Conservation (phyloP, 1,284 basidiomycete species). For the Amylostereum chailletii region DNA sequence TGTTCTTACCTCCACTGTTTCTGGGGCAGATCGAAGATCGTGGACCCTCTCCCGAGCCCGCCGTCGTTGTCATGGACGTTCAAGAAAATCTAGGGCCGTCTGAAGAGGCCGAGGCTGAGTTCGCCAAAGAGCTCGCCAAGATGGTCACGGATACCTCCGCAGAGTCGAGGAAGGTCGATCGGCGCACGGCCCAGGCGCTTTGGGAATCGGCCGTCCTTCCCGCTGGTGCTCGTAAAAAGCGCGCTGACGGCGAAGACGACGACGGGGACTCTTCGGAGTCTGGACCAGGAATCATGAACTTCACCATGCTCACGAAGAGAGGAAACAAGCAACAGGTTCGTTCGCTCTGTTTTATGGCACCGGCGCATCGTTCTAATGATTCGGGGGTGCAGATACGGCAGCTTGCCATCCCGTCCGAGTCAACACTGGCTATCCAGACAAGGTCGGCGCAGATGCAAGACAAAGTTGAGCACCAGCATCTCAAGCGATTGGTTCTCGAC, state of each 20-base stretch:
- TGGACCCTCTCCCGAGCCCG: slow-evolving; percentile 62
- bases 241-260: slow-evolving; percentile 43
- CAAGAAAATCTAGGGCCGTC: slow-evolving; percentile 69
- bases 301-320: slow-evolving; percentile 88
- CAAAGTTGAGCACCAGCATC: slow-evolving; percentile 89
- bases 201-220: slow-evolving; percentile 82
- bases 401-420: slow-evolving; percentile 80
- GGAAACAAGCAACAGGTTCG: slow-evolving; percentile 88
- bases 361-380: slow-evolving; percentile 6
- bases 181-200: slow-evolving; percentile 72
- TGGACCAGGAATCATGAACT: slow-evolving; percentile 68
- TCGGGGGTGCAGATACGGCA: slow-evolving; percentile 55
- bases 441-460: slow-evolving; percentile 85
- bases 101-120: slow-evolving; percentile 87
- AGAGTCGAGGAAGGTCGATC: slow-evolving; percentile 77
- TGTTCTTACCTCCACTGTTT: slow-evolving; percentile 5
- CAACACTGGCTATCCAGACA: slow-evolving; percentile 83
- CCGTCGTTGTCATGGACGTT: slow-evolving; percentile 58
- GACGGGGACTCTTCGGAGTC: slow-evolving; percentile 20
- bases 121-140: slow-evolving; percentile 92
- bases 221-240: slow-evolving; percentile 53
- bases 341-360: neutral
- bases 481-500: slow-evolving; percentile 86
- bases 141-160: slow-evolving; percentile 84
- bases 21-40: slow-evolving; percentile 47